These are phyloP conservation scores for Cryphonectria japonica DNA, from an alignment of 2,329 filamentous ascomycete genomes.

Conservation along the genomic window DNA sequence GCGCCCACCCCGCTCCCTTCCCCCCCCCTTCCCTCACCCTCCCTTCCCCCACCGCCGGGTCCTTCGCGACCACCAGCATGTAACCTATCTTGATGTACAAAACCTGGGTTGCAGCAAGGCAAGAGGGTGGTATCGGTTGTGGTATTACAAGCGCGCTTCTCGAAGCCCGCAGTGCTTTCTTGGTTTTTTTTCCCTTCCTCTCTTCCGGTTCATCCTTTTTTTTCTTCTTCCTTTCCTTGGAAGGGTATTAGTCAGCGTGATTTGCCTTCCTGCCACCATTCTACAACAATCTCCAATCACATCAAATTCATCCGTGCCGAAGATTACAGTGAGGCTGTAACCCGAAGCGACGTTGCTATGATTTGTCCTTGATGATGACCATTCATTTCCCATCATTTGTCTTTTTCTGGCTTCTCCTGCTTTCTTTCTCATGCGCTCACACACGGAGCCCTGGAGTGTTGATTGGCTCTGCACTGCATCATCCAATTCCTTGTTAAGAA, in stretches of 20 bases:
- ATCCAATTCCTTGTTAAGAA: neutral
- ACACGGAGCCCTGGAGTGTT: neutral
- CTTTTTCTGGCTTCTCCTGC: no score
- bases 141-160: conserved; percentile 8
- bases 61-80: neutral
- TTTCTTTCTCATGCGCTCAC: neutral
- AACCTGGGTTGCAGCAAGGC: neutral
- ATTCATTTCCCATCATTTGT: neutral
- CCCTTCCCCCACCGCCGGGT: no score
- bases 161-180: neutral
- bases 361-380: neutral
- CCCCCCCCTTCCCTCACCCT: neutral
- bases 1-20: neutral
- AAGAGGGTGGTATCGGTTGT: conserved; percentile 6
- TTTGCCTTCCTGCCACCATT: no score
- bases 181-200: no score
- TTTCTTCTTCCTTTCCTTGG: neutral
- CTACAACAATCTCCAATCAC: no score
- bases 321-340: neutral
- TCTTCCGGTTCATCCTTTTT: neutral
- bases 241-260: neutral
- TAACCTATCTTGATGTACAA: neutral
- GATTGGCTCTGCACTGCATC: neutral
- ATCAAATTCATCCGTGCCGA: no score
- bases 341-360: neutral